Base-by-base conservation (phyloP, 2,329 filamentous ascomycete genomes). In the Fusarium sp. region DNA sequence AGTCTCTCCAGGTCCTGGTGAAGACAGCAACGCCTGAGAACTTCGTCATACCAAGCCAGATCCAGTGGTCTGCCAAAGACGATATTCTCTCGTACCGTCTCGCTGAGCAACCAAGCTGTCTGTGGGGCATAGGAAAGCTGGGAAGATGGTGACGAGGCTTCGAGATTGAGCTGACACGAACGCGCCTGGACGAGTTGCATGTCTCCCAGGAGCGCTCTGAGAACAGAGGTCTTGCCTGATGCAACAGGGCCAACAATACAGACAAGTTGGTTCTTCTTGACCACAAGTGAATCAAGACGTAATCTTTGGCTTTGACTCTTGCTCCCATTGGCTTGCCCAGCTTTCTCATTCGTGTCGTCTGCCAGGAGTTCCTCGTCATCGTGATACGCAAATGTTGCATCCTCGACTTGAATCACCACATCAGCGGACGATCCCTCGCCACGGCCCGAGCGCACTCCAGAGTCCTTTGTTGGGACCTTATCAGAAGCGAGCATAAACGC, bases 401-500 rank as follows among this genome's bases (percentile, higher is more conserved):
- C 45, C 8, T 70, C 30, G 1, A 73, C 45, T 2, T 25, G 17
- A 2, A 72, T 33, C 2, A 73, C 43, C 15, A 12, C 37, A 22
- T 60, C 37, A 1, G 37, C 30, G 14, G 9, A 1, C 22, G 20
- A 4, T 40, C 12, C 50, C 35, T 14, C 47, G 7, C n/a, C 30
- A 14, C 17, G 15, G 1, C 9, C 62, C 1, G 52, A 38, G 9
- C 14, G 25, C 6, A 35, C 12, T 9, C 50, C 37, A 20, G 35
- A 17, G 4, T 45, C 17, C 4, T 7, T 25, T 2, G 14, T 3
- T 2, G n/a, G 3, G 0, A 15, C 17, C 2, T 56, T 17, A 4
- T 72, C 66, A 8, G 70, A 72, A 4, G 70, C 70, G 2, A 73
- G 27, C 66, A 72, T 73, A 0, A 72, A 72, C 4, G 38, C 8